Evolutionary conservation across 2,329 filamentous ascomycete species (phyloP), one percentile per base, ranked within the genome.

Genomic region (Colletotrichum musicola): DNA sequence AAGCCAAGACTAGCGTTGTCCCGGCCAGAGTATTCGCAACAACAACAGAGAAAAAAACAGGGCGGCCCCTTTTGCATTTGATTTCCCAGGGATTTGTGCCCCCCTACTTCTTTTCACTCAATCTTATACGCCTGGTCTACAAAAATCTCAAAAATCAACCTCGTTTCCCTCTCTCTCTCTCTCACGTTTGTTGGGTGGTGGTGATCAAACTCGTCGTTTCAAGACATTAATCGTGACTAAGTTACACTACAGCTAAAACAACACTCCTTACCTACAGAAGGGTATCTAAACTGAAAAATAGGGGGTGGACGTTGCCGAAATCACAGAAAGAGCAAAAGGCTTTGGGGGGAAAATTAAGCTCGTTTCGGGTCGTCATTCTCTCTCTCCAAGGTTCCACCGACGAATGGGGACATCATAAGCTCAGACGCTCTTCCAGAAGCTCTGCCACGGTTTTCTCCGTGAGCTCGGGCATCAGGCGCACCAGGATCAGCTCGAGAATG

Each of bases 401-500:
- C 5, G 40, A 42, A 42, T 27, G 35, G n/a, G 16, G 18, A 13
- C 46, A 40, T 35, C 54, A 71, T 44, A 71, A 76, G 51, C 80
- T 80, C 55, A 94, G 83, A 74, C 93, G 86, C 79, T 94, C 92
- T 71, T 89, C 90, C 87, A 92, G 89, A 64, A 97, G 80, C 74
- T 94, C 92, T 63, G 85, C 84, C 35, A 93, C 87, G 44, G 90
- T 89, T 77, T 88, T 90, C 74, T 93, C 92, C 62, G 86, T 86
- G 74, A 98, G 78, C 81, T 99, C 96, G 4, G 96, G 96, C 76
- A 97, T 88, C 70, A 98, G 80, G 72, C 92, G 89, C 64, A 94
- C 88, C n/a, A 98, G 83, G 2, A 97, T 78, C 66, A 95, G 81
- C 81, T 99, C 96, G 40, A 98, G 81, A 55, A 96, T 84, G 51